Percentiles rank a stretch among this genome's conserved stretches.
Conservation (phyloP, 345 rosid genomes). For the Cochlearia excelsa region DNA sequence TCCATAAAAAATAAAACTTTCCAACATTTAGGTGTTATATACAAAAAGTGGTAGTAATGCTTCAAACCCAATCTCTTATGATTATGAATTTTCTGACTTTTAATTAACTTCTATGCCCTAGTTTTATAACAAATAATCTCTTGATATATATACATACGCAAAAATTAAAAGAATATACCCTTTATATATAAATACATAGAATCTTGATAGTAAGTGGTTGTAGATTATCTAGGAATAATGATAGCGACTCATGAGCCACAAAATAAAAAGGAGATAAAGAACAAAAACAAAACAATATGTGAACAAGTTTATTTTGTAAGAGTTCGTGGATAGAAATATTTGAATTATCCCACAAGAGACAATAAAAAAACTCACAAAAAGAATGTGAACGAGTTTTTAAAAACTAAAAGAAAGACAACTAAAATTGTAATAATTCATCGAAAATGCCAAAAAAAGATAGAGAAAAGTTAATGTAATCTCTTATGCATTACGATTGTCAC, state of each 20-base stretch:
- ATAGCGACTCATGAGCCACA: not conserved
- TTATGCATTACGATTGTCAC: constrained; percentile 26
- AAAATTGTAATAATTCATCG: constrained; percentile 5
- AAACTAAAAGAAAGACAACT: not conserved
- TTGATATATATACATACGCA: too few relatives aligned
- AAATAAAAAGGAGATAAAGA: not conserved
- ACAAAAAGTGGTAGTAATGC: too few relatives aligned
- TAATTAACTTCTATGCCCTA: too few relatives aligned
- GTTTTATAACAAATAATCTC: too few relatives aligned
- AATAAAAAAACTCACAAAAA: constrained; percentile 14
- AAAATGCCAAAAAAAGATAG: constrained; percentile 22
- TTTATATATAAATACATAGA: not conserved
- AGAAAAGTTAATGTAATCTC: not conserved
- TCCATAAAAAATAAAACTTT: too few relatives aligned
- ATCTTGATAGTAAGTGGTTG: constrained; percentile 19
- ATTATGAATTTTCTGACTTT: too few relatives aligned
- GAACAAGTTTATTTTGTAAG: constrained; percentile 2
- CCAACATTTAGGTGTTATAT: too few relatives aligned
- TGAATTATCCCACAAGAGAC: not conserved
- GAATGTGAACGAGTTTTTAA: constrained; percentile 24
- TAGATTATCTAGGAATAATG: constrained; percentile 13
- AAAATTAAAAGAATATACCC: too few relatives aligned
- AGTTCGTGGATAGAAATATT: constrained; percentile 18
- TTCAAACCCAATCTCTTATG: too few relatives aligned
- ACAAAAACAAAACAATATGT: constrained; percentile 13